Base-by-base conservation (phyloP, 345 rosid species). In the Combretum micranthum region DNA sequence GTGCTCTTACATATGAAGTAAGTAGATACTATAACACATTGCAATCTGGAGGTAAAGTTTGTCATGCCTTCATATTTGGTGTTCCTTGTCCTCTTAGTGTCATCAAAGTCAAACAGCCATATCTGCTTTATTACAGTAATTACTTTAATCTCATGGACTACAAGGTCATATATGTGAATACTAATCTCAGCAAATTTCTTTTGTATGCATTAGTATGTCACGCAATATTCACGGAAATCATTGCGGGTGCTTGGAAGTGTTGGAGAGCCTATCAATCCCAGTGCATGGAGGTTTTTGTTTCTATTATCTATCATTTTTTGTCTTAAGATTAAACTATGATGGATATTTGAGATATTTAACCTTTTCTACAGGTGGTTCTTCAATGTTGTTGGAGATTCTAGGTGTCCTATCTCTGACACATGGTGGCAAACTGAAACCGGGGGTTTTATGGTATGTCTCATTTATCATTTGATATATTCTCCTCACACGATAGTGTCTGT, bases 391-490 rank as follows among this genome's bases (percentile, higher is more conserved):
- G 97, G 97, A 72, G 90, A 82, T 55, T 79, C 95, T 16, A 85
- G n/a, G 65, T 89, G 99, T 64, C 99, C 99, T 46, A 93, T 93
- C 64, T 87, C 96, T 25, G 99, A 93, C 68, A 93, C 99, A 20
- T 93, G 99, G 99, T 93, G 99, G 99, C 97, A 93, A n/a, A 93
- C 99, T 61, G 99, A 93, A 83, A 89, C 97, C 56, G 99, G 99
- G 20, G 99, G 99, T 64, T 87, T 89, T 76, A 78, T 93, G 97
- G 99, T 86, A 76, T 42, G 44, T 22, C 59, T 32, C 39, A 32
- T 32, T 32, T 32, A 1, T 32, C 39, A 32, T 32, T 7, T 5
- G 39, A 32, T 32, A 32, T 32, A 25, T 3, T 25, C 32, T 32
- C 39, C 1, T 32, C 39, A 32, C 10, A 7, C 9, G 5, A 1